Evolutionary conservation across 1,139 yeast species (phyloP).

Genomic region (Candida sojae): DNA sequence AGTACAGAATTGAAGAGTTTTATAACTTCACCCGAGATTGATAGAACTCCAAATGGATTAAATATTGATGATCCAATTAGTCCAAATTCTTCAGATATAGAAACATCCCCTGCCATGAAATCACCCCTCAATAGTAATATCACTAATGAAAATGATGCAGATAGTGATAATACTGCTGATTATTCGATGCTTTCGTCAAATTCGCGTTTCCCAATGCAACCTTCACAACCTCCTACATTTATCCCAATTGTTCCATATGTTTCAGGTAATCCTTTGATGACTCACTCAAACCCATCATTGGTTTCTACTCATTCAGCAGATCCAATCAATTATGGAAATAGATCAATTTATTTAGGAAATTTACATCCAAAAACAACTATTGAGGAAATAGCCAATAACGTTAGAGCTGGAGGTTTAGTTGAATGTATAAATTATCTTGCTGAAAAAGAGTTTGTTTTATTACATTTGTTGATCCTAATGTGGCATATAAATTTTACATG

Average conservation of each 20-base stretch:
- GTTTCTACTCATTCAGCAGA: constrained; percentile 17
- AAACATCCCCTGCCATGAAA: constrained; percentile 8
- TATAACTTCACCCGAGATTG: constrained; percentile 10
- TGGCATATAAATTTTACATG: constrained; percentile 43
- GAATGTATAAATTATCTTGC: constrained; percentile 41
- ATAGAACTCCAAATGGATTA: constrained; percentile 5
- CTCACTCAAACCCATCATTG: constrained; percentile 8
- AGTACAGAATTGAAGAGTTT: constrained; percentile 13
- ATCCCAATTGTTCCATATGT: constrained; percentile 7
- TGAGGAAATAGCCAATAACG: constrained; percentile 53
- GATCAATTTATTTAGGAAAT: constrained; percentile 48
- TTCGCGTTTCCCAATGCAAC: constrained; percentile 6
- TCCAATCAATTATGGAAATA: constrained; percentile 35
- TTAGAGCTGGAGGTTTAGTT: constrained; percentile 50
- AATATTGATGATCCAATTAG: constrained; percentile 15
- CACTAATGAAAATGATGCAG: constrained; percentile 1
- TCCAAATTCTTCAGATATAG: constrained; percentile 16
- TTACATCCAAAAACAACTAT: constrained; percentile 46
- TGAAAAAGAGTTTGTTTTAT: constrained; percentile 44
- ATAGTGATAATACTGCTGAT: constrained; percentile 7
- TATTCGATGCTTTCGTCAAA: constrained; percentile 11
- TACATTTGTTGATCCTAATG: constrained; percentile 44
- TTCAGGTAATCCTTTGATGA: constrained; percentile 2
- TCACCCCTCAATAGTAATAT: constrained; percentile 8
- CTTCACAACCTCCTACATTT: constrained; percentile 4